These are phyloP conservation scores for Penicillium sp. DNA, from an alignment of 2,329 filamentous ascomycete species.

Conservation along the genomic window DNA sequence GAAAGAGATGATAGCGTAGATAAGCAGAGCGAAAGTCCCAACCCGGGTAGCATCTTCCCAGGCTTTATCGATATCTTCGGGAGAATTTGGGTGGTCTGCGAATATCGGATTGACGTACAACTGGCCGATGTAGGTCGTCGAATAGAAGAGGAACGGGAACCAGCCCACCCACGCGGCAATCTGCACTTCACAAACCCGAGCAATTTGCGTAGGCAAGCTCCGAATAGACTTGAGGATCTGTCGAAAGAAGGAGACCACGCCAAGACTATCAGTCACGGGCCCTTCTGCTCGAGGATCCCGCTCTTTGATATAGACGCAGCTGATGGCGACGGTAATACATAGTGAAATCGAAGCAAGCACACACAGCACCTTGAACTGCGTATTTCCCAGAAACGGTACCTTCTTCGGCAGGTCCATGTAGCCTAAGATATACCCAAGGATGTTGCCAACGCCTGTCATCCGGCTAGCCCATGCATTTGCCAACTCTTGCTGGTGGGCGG, in stretches of 20 bases:
- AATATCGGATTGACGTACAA: conserved; percentile 86
- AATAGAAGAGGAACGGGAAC: conserved; percentile 94
- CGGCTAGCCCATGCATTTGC: conserved; percentile 94
- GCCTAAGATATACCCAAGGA: conserved; percentile 82
- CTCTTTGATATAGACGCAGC: conserved; percentile 66
- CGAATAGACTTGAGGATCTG: conserved; percentile 72
- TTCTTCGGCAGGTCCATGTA: conserved; percentile 73
- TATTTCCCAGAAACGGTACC: conserved; percentile 76
- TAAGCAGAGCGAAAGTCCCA: conserved; percentile 81
- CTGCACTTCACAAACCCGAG: conserved; percentile 75
- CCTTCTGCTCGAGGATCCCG: conserved; percentile 73
- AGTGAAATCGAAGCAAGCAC: conserved; percentile 76
- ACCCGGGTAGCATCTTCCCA: conserved; percentile 83
- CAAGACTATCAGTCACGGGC: conserved; percentile 57
- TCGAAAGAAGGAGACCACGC: conserved; percentile 73
- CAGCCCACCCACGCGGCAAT: conserved; percentile 91
- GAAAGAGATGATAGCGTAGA: conserved; percentile 84
- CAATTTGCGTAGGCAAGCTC: conserved; percentile 75
- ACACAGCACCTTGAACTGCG: conserved; percentile 90
- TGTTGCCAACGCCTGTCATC: conserved; percentile 82
- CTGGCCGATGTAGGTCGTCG: conserved; percentile 88
- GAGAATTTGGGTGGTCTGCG: conserved; percentile 71
- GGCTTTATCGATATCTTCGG: conserved; percentile 69
- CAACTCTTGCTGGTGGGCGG: conserved; percentile 85
- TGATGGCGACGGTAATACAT: conserved; percentile 64